phyloP scores from a whole-genome alignment of 106 monocot species.

The Dactylorhiza incarnata region DNA sequence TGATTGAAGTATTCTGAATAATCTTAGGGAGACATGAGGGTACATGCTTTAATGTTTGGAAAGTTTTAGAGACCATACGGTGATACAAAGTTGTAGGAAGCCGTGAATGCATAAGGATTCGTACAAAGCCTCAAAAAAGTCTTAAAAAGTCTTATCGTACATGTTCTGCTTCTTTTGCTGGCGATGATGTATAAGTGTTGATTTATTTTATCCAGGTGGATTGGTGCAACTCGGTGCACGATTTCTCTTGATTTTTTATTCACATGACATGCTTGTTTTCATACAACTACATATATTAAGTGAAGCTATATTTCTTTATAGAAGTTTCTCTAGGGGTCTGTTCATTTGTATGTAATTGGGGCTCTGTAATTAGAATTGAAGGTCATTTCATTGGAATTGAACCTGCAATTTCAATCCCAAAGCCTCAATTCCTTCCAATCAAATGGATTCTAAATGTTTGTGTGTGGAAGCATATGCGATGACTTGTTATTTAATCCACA shows the following conservation, averaged over 20 bases:
- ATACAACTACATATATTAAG: not conserved
- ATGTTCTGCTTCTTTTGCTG: not conserved
- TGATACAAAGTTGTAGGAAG: not conserved
- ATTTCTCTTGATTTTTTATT: not conserved
- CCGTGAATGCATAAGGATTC: not conserved
- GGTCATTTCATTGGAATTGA: too few species aligned
- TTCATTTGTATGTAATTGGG: too few species aligned
- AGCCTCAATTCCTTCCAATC: too few species aligned
- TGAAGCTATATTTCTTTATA: not conserved
- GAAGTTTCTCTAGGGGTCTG: not conserved
- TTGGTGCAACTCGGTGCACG: not conserved
- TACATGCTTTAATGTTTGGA: not conserved
- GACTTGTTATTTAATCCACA: not conserved
- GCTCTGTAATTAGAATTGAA: too few species aligned
- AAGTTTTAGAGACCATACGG: not conserved
- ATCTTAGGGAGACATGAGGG: not conserved
- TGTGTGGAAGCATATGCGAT: not conserved
- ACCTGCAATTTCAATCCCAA: too few species aligned
- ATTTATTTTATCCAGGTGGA: not conserved
- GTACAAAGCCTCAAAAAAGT: not conserved
- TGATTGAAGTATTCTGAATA: not conserved
- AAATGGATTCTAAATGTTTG: not conserved
- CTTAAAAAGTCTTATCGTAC: not conserved
- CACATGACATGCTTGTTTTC: not conserved
- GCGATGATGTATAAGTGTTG: not conserved